Evolutionary conservation across 2,329 filamentous ascomycete genomes (phyloP), one percentile per base, ranked within the genome.

Genomic region (Parascedosporium putredinis): DNA sequence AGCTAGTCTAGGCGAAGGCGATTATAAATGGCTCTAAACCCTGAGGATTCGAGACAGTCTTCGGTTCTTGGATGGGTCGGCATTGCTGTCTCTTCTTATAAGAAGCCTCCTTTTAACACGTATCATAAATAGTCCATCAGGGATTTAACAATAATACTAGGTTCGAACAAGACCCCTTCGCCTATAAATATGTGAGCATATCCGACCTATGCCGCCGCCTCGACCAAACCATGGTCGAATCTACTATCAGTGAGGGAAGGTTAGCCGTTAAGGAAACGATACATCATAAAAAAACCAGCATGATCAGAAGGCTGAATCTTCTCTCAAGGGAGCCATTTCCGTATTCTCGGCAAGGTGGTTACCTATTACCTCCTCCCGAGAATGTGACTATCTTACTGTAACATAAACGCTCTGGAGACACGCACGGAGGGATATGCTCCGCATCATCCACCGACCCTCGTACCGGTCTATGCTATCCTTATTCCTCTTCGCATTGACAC

Each of bases 51-150:
- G 66, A 69, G 45, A 58, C 61, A 2, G 59, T 69, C 0, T 69
- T 70, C 54, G 67, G 67, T 2, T 69, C 65, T 0, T 70, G 66
- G 66, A 61, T 70, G 57, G 66, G 68, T 0, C 62, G 62, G 51
- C 64, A 69, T 45, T 64, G 67, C 49, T 68, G 66, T 51, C 68
- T 68, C 12, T 69, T 70, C 45, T 52, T 66, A 65, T 70, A 57
- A 16, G 66, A 56, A 27, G n/a, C n/a, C n/a, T n/a, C n/a, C n/a
- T n/a, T n/a, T n/a, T n/a, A n/a, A n/a, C n/a, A n/a, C n/a, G n/a
- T n/a, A n/a, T n/a, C n/a, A n/a, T n/a, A n/a, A n/a, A 9, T 49
- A 34, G 10, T 18, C 31, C 29, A 46, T 34, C 38, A 33, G 29
- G 3, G 3, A 51, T 16, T 50, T 56, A 1, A 57, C 29, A 47